These are phyloP conservation scores for Neobulgaria alba DNA, from an alignment of 2,329 filamentous ascomycete species.

Conservation along the genomic window DNA sequence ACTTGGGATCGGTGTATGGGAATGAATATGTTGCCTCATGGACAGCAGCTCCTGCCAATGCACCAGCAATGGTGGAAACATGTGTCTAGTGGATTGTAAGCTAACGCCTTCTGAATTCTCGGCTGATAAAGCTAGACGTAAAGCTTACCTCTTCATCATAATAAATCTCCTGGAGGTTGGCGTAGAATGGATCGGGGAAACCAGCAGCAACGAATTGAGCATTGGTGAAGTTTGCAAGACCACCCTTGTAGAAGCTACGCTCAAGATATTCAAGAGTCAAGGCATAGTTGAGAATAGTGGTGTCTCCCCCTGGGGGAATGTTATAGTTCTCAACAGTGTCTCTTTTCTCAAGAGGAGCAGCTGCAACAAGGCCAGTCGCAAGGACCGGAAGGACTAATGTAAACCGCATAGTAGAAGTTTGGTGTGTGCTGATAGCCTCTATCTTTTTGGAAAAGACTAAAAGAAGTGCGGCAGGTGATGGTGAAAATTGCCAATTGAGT, in stretches of 20 bases:
- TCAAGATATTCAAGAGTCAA: conserved; percentile 49
- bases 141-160: conserved; percentile 45
- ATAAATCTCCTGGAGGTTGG: conserved; percentile 46
- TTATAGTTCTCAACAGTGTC: too few relatives aligned
- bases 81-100: conserved; percentile 48
- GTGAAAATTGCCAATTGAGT: too few relatives aligned
- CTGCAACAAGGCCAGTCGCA: too few relatives aligned
- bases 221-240: conserved; percentile 47
- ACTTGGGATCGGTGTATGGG: conserved; percentile 36
- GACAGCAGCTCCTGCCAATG: conserved; percentile 43
- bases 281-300: conserved; percentile 41
- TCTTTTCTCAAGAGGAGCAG: too few relatives aligned
- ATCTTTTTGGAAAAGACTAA: too few relatives aligned
- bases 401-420: too few relatives aligned
- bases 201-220: conserved; percentile 44
- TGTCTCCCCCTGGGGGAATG: too few relatives aligned
- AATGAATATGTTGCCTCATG: conserved; percentile 49
- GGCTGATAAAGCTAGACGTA: too few relatives aligned
- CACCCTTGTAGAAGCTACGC: conserved; percentile 52
- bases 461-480: too few relatives aligned
- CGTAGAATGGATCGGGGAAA: conserved; percentile 43
- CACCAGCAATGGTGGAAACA: conserved; percentile 44
- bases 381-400: too few relatives aligned
- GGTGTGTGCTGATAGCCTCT: too few relatives aligned
- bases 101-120: too few relatives aligned